Conservation (phyloP, 1,139 yeast species). For the Yamadazyma triangularis region DNA sequence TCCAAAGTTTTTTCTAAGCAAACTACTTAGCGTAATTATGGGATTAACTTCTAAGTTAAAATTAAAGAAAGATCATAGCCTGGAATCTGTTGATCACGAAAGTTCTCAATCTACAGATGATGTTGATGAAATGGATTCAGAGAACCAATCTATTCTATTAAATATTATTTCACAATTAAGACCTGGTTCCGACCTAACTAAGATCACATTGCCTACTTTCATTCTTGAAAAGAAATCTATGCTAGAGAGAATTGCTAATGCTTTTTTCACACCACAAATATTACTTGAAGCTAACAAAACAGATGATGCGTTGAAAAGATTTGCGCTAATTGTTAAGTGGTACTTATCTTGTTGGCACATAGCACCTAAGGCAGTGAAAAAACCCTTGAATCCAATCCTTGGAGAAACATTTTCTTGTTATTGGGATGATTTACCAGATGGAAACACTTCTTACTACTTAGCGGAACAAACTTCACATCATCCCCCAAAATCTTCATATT, state of each 20-base stretch:
- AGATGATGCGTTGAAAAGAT: conserved; percentile 60
- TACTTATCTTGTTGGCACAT: conserved; percentile 96
- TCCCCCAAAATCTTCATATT: conserved; percentile 94
- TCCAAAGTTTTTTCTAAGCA: too few species aligned
- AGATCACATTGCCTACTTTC: conserved; percentile 92
- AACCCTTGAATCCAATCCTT: conserved; percentile 89
- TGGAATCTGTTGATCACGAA: conserved; percentile 2
- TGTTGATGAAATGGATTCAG: conserved; percentile 86
- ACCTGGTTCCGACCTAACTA: conserved; percentile 86
- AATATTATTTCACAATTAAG: conserved; percentile 87
- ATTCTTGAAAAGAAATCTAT: conserved; percentile 91
- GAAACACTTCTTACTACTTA: conserved; percentile 68
- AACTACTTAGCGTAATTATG: too few species aligned
- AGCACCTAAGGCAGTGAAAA: conserved; percentile 96
- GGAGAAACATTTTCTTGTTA: conserved; percentile 89
- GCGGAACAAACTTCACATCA: conserved; percentile 97
- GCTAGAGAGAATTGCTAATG: conserved; percentile 93
- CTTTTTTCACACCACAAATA: conserved; percentile 76
- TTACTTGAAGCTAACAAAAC: conserved; percentile 63
- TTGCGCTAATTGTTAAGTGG: conserved; percentile 75
- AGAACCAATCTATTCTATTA: conserved; percentile 79
- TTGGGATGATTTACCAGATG: conserved; percentile 79
- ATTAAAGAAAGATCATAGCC: conserved; percentile 2
- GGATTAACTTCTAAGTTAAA: conserved; percentile 25
- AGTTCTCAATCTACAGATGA: conserved; percentile 54